Evolutionary conservation across 805 yeast species (phyloP).

Genomic region (Monosporozyma solicola): DNA sequence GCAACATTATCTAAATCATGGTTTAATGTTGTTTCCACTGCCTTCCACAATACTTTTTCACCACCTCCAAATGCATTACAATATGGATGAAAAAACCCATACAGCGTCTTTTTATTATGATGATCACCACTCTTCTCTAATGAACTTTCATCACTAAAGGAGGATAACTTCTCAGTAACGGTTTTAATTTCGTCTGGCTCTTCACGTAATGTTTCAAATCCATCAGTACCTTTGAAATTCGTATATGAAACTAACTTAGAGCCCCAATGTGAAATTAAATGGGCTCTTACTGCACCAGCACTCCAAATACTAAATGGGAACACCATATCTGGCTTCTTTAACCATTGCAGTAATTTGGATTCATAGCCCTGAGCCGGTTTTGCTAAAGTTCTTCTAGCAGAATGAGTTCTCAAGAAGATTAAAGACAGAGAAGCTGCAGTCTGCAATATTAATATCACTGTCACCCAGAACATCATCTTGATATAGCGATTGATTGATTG

Average conservation of each 20-base stretch:
- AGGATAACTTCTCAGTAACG: background rate
- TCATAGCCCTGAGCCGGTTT: background rate
- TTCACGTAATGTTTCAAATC: background rate
- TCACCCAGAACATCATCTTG: background rate
- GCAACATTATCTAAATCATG: slow-evolving; percentile 43
- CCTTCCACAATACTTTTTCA: slow-evolving; percentile 93
- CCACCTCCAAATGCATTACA: slow-evolving; percentile 98
- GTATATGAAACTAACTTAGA: slow-evolving; percentile 25
- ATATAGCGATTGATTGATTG: background rate
- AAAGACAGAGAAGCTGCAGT: slow-evolving; percentile 1
- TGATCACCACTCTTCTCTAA: background rate
- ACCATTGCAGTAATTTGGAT: background rate
- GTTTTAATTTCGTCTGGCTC: background rate
- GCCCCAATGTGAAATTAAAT: slow-evolving; percentile 28
- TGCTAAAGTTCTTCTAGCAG: slow-evolving; percentile 3
- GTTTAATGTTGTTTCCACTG: slow-evolving; percentile 60
- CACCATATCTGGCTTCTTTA: background rate
- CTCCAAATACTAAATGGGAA: slow-evolving; percentile 9
- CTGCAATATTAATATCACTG: slow-evolving; percentile 1
- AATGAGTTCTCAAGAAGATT: slow-evolving; percentile 7
- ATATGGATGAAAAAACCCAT: slow-evolving; percentile 91
- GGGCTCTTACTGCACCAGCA: slow-evolving; percentile 31
- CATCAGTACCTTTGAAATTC: slow-evolving; percentile 6
- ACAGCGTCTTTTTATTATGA: slow-evolving; percentile 31
- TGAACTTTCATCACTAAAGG: background rate